A percentile compares a stretch with the other conserved stretches of the same genome.
Conservation (phyloP, 2,329 filamentous ascomycete species). For the Sporothrix brunneoviolacea region DNA sequence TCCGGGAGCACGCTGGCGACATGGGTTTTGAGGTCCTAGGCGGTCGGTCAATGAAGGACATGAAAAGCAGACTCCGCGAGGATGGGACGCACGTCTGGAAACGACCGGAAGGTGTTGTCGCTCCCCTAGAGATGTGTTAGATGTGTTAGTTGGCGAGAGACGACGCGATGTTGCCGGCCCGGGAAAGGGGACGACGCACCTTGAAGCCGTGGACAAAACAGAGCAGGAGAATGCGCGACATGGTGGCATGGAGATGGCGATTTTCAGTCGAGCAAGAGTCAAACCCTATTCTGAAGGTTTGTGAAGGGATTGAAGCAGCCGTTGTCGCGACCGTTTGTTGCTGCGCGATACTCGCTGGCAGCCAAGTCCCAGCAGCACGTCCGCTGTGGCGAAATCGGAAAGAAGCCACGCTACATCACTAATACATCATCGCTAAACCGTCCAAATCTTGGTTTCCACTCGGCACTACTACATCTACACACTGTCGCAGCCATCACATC, state of each 20-base stretch:
- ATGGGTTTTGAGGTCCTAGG: slow-evolving; percentile 37
- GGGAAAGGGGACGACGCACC: slow-evolving; percentile 23
- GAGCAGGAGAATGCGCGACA: slow-evolving; percentile 54
- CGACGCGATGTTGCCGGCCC: no score
- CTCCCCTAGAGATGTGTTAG: slow-evolving; percentile 42
- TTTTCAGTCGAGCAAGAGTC: no score
- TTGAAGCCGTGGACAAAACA: slow-evolving; percentile 75
- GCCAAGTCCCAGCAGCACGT: no score
- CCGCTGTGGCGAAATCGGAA: no score
- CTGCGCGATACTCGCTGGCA: no score
- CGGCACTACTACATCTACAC: not conserved
- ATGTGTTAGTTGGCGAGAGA: no score
- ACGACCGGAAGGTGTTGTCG: slow-evolving; percentile 62
- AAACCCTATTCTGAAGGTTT: no score
- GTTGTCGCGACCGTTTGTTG: no score
- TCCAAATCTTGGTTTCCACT: no score
- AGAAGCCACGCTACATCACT: no score
- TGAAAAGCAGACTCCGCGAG: rapidly evolving
- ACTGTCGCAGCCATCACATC: not conserved
- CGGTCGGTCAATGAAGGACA: not conserved
- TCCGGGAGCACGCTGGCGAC: slow-evolving; percentile 4
- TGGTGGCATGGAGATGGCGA: no score
- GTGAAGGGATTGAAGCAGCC: no score
- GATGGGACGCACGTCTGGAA: slow-evolving; percentile 51
- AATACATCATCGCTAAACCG: not conserved